Evolutionary conservation across 139 green algal species (phyloP).

Genomic region (Coccomyxa sp.): DNA sequence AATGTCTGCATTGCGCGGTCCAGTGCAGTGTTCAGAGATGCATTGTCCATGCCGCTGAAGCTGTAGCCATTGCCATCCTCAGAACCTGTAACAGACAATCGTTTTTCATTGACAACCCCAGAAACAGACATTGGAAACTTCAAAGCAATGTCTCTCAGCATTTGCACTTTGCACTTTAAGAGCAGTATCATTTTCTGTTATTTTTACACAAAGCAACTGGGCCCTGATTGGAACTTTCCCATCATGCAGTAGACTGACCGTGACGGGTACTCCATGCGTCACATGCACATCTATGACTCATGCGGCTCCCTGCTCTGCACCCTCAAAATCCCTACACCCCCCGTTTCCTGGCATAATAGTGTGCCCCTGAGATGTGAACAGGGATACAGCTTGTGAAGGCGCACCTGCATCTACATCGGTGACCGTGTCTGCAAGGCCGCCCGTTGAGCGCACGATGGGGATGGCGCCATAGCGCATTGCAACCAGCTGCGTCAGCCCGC

Average conservation of each 20-base stretch:
- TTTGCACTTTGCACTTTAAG: not conserved
- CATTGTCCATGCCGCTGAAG: slow-evolving; percentile 86
- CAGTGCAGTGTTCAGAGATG: slow-evolving; percentile 58
- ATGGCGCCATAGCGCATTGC: slow-evolving; percentile 74
- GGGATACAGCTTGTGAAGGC: not conserved
- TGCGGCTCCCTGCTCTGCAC: too few species aligned
- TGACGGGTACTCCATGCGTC: not conserved
- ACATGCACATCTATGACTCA: not conserved
- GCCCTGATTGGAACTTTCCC: too few species aligned
- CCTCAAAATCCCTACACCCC: too few species aligned
- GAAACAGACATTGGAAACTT: not conserved
- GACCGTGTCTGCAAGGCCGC: slow-evolving; percentile 84
- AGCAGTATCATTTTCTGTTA: not conserved
- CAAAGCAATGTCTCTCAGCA: not conserved
- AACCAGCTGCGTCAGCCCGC: slow-evolving; percentile 87
- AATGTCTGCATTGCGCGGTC: slow-evolving; percentile 45
- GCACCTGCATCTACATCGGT: slow-evolving; percentile 41
- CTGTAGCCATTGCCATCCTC: slow-evolving; percentile 67
- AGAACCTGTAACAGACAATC: not conserved
- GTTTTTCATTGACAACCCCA: not conserved
- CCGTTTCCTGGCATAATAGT: not conserved
- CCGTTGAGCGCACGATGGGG: slow-evolving; percentile 65
- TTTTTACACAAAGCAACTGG: too few species aligned
- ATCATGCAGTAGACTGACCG: not conserved
- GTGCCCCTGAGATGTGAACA: not conserved